Base-by-base conservation (phyloP, 768 basidiomycete species). In the Auriscalpium orientale region DNA sequence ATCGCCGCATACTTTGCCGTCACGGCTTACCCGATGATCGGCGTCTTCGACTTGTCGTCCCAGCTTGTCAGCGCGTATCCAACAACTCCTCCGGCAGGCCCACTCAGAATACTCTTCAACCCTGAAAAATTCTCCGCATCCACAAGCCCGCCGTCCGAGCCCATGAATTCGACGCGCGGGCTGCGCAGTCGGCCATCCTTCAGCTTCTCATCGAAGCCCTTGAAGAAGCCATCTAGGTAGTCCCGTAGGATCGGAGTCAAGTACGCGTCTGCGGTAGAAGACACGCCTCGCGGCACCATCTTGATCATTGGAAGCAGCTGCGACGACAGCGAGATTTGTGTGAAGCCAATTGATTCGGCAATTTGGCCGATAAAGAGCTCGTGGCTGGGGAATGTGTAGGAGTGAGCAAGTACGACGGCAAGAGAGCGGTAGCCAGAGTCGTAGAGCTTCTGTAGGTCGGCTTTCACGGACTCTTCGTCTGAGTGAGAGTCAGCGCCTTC, bases 41-140 rank as follows among this genome's bases (percentile, higher is more conserved):
- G 89, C 36, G 78, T 73, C 64, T 79, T 84, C 62, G 75, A 68
- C 60, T 83, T 72, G 49, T 78, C 79, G 61, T 93, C 91, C 89
- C 92, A 97, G 64, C 91, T 93, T 4, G 91, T 95, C 61, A 93
- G 72, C 0, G 94, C 91, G 64, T 91, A 95, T 0, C 95, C 95
- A 0, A 98, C 95, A 6, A 98, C 95, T 3, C 95, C 95, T 2
- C 95, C 95, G 0, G 95, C 95, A 0, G 95, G 95, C 3, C 91
- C 91, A 63, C 90, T 93, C 38, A 97, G 70, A 60, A 98, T 94
- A 60, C 89, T 91, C 77, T 94, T 95, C 62, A 98, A 71, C 0
- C 95, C 95, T 0, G 91, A 92, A 68, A 98, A 98, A 64, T 90
- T 89, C 56, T 80, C 70, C 12, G 88, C 71, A 66, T 91, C 88